A percentile compares a stretch with the other conserved stretches of the same genome.
phyloP scores from a whole-genome alignment of 1,139 yeast species.

The Magnusiomyces sp. region DNA sequence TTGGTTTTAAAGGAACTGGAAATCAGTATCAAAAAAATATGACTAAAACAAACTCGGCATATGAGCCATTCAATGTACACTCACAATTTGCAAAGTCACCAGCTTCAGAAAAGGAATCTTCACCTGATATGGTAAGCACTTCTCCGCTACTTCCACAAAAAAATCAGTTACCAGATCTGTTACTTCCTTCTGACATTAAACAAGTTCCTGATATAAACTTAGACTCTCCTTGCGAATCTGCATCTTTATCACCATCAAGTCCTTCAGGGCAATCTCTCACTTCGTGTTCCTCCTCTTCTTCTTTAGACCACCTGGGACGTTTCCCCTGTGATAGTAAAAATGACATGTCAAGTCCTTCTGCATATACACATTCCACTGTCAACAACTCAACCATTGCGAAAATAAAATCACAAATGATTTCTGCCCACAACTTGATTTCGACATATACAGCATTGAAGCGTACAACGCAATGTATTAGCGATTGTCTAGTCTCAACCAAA shows the following conservation, averaged over 20 bases:
- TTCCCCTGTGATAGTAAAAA: not conserved
- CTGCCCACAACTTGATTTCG: slow-evolving; percentile 10
- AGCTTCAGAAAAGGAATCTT: too few relatives aligned
- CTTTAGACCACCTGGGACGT: not conserved
- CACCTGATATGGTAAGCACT: too few relatives aligned
- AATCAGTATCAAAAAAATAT: too few relatives aligned
- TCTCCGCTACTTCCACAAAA: too few relatives aligned
- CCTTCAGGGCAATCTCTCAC: not conserved
- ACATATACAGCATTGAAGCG: slow-evolving; percentile 10
- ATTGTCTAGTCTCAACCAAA: slow-evolving; percentile 1
- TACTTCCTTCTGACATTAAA: too few relatives aligned
- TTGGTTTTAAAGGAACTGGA: too few relatives aligned
- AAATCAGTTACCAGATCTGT: too few relatives aligned
- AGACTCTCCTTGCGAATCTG: not conserved
- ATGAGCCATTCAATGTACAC: too few relatives aligned
- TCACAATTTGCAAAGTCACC: too few relatives aligned
- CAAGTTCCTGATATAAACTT: too few relatives aligned
- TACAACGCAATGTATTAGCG: not conserved
- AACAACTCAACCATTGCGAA: not conserved
- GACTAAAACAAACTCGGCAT: too few relatives aligned
- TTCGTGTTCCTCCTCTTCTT: not conserved
- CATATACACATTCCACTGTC: too few relatives aligned
- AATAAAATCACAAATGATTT: slow-evolving; percentile 9
- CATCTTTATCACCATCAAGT: not conserved
- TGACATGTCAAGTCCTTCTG: not conserved